Conservation (phyloP, 495 filamentous ascomycete species). For the Penicillium roqueforti region DNA sequence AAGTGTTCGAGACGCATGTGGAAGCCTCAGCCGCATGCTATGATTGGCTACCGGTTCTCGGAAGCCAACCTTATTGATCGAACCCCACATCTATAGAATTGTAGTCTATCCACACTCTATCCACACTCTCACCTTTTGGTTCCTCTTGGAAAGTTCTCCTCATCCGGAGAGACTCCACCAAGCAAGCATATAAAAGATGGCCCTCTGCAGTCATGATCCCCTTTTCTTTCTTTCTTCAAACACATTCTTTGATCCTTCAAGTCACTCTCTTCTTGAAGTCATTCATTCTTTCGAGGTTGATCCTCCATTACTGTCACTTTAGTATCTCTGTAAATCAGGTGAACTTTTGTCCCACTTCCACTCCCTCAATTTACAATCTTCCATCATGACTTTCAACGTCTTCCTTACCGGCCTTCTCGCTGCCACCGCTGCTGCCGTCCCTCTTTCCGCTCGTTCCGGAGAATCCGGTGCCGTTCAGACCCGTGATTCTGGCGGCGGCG, state of each 20-base stretch:
- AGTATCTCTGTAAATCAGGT: neutral
- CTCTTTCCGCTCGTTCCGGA: conserved; percentile 9
- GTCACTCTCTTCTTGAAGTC: conserved; percentile 14
- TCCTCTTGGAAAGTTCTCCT: neutral
- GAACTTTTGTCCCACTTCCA: conserved; percentile 1
- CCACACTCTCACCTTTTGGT: neutral
- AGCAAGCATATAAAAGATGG: neutral
- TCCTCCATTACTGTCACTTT: conserved; percentile 10
- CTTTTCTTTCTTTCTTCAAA: conserved; percentile 1
- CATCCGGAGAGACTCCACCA: conserved; percentile 2
- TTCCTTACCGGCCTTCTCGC: conserved; percentile 24
- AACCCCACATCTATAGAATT: conserved; percentile 6
- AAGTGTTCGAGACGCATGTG: neutral
- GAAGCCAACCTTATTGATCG: conserved; percentile 8
- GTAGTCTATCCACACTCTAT: conserved; percentile 7
- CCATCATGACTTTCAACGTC: conserved; percentile 18
- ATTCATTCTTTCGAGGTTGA: conserved; percentile 7
- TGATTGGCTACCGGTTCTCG: neutral
- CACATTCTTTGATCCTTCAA: conserved; percentile 12
- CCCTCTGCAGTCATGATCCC: neutral
- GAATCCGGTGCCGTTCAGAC: conserved; percentile 10
- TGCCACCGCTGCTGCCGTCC: conserved; percentile 20
- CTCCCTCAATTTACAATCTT: conserved; percentile 2
- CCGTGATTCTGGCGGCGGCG: conserved; percentile 16
- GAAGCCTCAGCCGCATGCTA: neutral